phyloP scores from a whole-genome alignment of 768 basidiomycete species.

The Pseudohyphozyma bogoriensis region DNA sequence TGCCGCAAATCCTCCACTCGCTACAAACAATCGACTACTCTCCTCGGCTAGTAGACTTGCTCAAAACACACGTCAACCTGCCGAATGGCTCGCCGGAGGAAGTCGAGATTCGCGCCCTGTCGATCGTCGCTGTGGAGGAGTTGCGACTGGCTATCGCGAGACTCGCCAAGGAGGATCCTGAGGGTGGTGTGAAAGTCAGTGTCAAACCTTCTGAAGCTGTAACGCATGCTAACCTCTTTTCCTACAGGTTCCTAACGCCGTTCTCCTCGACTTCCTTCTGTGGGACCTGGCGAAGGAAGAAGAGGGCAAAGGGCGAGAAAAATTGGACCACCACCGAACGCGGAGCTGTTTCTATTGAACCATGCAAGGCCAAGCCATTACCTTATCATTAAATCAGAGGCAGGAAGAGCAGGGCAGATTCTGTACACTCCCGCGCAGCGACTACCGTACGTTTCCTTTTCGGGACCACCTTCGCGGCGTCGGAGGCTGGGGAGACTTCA shows the following conservation, averaged over 20 bases:
- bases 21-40: constrained; percentile 66
- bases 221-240: neutral
- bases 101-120: constrained; percentile 47
- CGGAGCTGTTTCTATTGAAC: constrained; percentile 12
- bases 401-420: too few relatives aligned
- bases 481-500: too few relatives aligned
- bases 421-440: too few relatives aligned
- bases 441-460: too few relatives aligned
- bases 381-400: too few relatives aligned
- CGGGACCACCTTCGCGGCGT: too few relatives aligned
- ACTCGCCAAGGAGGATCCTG: constrained; percentile 4
- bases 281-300: constrained; percentile 58
- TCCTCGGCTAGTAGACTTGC: constrained; percentile 47
- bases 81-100: constrained; percentile 57
- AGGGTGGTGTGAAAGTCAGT: too few relatives aligned
- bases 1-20: constrained; percentile 83
- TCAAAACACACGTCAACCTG: constrained; percentile 45
- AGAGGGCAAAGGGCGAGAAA: constrained; percentile 5
- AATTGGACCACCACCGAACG: constrained; percentile 19
- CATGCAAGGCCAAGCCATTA: too few relatives aligned
- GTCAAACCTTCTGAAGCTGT: too few relatives aligned
- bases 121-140: constrained; percentile 54
- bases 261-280: constrained; percentile 73
- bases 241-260: constrained; percentile 12
- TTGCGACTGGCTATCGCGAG: constrained; percentile 12